These are phyloP conservation scores for Sphagnum magellanicum DNA, from an alignment of 228 moss, liverwort and hornwort genomes.

Conservation along the genomic window DNA sequence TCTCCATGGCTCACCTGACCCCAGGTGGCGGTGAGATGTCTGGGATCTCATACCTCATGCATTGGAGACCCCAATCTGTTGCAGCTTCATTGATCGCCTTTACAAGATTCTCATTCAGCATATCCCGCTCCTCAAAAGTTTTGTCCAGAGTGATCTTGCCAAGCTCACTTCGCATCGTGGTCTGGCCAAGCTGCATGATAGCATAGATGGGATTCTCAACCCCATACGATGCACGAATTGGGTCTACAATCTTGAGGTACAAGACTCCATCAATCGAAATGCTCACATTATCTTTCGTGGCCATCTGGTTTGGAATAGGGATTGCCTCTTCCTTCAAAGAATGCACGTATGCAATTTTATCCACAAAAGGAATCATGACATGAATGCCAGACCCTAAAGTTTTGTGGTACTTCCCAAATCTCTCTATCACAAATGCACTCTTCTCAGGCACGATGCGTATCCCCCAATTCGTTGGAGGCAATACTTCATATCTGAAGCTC, in stretches of 20 bases:
- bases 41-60: slow-evolving; percentile 92
- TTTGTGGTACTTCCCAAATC: slow-evolving; percentile 97
- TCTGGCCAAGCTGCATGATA: slow-evolving; percentile 95
- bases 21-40: slow-evolving; percentile 97
- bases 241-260: slow-evolving; percentile 94
- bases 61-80: slow-evolving; percentile 90
- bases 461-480: slow-evolving; percentile 94
- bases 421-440: slow-evolving; percentile 96
- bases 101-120: slow-evolving; percentile 93
- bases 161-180: slow-evolving; percentile 96
- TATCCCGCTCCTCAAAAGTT: slow-evolving; percentile 96
- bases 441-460: slow-evolving; percentile 98
- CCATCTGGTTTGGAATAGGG: slow-evolving; percentile 93
- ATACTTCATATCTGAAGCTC: slow-evolving; percentile 69
- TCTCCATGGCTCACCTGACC: slow-evolving; percentile 97
- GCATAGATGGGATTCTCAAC: slow-evolving; percentile 98
- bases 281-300: slow-evolving; percentile 96
- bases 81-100: slow-evolving; percentile 96
- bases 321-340: slow-evolving; percentile 96
- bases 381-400: slow-evolving; percentile 95
- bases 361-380: slow-evolving; percentile 86
- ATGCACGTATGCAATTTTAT: slow-evolving; percentile 93
- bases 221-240: slow-evolving; percentile 94
- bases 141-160: slow-evolving; percentile 98
- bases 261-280: slow-evolving; percentile 98